Base-by-base conservation (phyloP, 1,139 yeast genomes). In the Trichomonascaceae sp. region DNA sequence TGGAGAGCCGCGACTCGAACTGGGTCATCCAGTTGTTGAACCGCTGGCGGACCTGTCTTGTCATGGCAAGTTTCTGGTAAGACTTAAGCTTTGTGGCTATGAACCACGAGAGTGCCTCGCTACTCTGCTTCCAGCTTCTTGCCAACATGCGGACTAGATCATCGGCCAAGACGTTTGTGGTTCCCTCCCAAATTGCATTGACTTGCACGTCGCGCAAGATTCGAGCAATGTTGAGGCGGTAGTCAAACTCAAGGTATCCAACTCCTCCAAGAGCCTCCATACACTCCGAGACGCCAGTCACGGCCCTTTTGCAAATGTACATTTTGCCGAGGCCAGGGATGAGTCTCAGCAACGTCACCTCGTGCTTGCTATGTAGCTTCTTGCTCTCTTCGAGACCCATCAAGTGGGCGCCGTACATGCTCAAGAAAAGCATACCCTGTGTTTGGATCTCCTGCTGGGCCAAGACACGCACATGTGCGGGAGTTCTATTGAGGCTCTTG, bases 261-360 rank as follows among this genome's bases (percentile, higher is more conserved):
- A 50, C 47, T 3, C 58, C 58, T 16, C 58, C 58, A 18, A 53
- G 37, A 3, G 53, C 53, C 30, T 53, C 58, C 54, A 52, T 51
- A 35, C 57, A 53, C 33, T 53, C 58, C 1, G 52, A 47, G 17
- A 52, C 43, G 3, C 51, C 51, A 11, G 42, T 32, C 13, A 50
- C 38, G 15, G 56, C 41, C 16, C 37, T 32, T 30, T 53, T 54
- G 25, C 56, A 52, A 3, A 43, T 39, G 16, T 41, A 33, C 2
- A 54, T 52, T 34, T 53, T 53, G 32, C 50, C 43, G 2, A 53
- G 34, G 3, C 58, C 56, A 3, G 57, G 51, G 3, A 54, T 35
- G 3, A 51, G 34, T 16, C 58, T 38, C 17, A 49, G 31, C 8
- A 53, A 38, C 5, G 40, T 34, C 4, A 30, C 36, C 33, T 50